Evolutionary conservation across 192 early-diverging fungal genomes (phyloP).

Genomic region (Entomortierella beljakovae): DNA sequence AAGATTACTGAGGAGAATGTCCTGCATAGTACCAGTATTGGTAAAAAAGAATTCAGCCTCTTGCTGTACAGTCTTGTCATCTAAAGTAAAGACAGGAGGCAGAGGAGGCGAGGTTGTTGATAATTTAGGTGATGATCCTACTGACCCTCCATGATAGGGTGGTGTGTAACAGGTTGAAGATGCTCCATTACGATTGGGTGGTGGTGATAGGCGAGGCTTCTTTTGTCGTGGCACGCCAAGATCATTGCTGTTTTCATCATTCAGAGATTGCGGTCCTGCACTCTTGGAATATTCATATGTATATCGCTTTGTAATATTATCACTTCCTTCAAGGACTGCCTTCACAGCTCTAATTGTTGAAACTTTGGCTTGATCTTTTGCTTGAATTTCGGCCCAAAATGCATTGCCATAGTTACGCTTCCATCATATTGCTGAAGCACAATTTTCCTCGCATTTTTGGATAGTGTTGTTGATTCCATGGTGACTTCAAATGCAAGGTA

Average conservation of each 20-base stretch:
- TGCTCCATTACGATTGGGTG: slow-evolving; percentile 1
- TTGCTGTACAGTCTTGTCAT: not conserved
- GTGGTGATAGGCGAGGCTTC: not conserved
- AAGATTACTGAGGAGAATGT: slow-evolving; percentile 8
- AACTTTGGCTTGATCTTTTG: too few relatives aligned
- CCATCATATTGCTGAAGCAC: too few relatives aligned
- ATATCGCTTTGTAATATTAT: too few relatives aligned
- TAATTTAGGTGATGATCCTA: not conserved
- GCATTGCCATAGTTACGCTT: too few relatives aligned
- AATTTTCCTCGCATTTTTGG: too few relatives aligned
- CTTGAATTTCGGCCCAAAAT: too few relatives aligned
- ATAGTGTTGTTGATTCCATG: too few relatives aligned
- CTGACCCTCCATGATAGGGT: slow-evolving; percentile 2
- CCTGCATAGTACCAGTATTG: not conserved
- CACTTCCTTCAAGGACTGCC: too few relatives aligned
- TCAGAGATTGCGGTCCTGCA: too few relatives aligned
- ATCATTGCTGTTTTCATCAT: not conserved
- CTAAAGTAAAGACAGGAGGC: not conserved
- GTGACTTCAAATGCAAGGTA: too few relatives aligned
- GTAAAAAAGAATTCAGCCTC: slow-evolving; percentile 8
- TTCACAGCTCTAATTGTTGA: too few relatives aligned
- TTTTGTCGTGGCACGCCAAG: slow-evolving; percentile 9
- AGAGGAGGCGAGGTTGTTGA: slow-evolving; percentile 2
- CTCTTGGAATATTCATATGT: too few relatives aligned
- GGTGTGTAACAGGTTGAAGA: slow-evolving; percentile 2